Percentiles rank a stretch among this genome's conserved stretches.
Conservation (phyloP, 1,284 basidiomycete genomes). For the Salmacisia buchloeana region DNA sequence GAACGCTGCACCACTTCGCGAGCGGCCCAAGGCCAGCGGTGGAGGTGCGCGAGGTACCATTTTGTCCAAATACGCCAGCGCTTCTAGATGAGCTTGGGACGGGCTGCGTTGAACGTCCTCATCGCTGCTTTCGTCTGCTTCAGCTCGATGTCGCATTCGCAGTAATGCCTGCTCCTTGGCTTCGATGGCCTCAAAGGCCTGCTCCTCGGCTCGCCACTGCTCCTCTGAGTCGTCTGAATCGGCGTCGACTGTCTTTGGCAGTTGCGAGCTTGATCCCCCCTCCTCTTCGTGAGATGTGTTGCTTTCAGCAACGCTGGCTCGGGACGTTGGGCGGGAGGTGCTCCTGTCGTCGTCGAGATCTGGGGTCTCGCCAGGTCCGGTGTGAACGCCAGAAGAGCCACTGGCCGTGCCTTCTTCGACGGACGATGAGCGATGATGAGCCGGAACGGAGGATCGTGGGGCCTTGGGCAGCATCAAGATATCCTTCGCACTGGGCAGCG, state of each 20-base stretch:
- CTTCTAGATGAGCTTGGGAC: background rate
- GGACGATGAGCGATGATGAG: background rate
- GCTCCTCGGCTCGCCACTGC: background rate
- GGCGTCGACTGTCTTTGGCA: background rate
- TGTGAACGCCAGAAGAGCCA: background rate
- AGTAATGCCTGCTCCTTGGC: background rate
- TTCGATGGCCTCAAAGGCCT: background rate
- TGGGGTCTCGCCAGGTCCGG: no score
- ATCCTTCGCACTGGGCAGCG: no score
- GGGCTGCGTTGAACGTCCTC: background rate
- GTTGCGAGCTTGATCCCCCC: background rate
- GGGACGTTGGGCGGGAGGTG: no score
- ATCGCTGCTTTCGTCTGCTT: background rate
- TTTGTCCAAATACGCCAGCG: slow-evolving; percentile 20
- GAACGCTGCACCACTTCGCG: slow-evolving; percentile 29
- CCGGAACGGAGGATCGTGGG: background rate
- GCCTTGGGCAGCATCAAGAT: background rate
- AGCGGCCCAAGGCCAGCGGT: slow-evolving; percentile 27
- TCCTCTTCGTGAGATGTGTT: background rate
- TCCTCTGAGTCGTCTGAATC: background rate
- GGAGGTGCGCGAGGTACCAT: slow-evolving; percentile 27
- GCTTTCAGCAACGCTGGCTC: background rate
- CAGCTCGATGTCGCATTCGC: background rate
- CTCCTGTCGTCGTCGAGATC: no score
- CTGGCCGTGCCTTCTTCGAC: background rate